phyloP scores from a whole-genome alignment of 139 green algal species.

The Micromonas commoda region DNA sequence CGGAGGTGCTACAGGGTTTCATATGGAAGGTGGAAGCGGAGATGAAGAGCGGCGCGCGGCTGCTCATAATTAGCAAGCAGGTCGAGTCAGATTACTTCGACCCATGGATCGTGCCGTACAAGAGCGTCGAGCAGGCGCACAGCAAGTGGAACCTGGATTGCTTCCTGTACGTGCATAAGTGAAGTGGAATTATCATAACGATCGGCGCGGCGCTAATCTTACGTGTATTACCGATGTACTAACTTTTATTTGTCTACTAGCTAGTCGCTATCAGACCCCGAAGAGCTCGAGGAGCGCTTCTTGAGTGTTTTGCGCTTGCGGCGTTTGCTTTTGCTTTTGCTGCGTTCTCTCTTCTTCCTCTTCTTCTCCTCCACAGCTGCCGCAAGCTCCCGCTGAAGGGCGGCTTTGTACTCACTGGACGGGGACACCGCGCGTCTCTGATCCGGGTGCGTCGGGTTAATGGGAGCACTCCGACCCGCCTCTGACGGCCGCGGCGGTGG shows the following conservation, averaged over 20 bases:
- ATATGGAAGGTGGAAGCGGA: not conserved
- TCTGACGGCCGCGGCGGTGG: not conserved
- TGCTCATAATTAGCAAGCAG: constrained; percentile 10
- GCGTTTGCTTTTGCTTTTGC: not conserved
- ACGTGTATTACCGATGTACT: too few species aligned
- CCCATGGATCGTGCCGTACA: not conserved
- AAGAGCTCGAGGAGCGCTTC: too few species aligned
- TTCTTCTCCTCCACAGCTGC: not conserved
- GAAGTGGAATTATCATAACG: too few species aligned
- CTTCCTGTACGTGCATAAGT: not conserved
- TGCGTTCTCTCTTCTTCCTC: not conserved
- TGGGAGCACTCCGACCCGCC: not conserved
- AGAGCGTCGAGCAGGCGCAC: not conserved
- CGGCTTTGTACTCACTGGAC: too few species aligned
- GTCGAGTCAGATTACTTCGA: not conserved
- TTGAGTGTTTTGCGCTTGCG: not conserved
- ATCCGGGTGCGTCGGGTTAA: not conserved
- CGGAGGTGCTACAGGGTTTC: not conserved
- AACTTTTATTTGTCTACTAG: too few species aligned
- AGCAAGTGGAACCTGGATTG: not conserved
- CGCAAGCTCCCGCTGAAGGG: too few species aligned
- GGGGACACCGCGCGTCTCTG: too few species aligned
- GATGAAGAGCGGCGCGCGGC: not conserved
- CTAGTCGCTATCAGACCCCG: too few species aligned
- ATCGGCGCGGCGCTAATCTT: too few species aligned